Evolutionary conservation across 768 basidiomycete genomes (phyloP).

Genomic region (Hydnum rufescens): DNA sequence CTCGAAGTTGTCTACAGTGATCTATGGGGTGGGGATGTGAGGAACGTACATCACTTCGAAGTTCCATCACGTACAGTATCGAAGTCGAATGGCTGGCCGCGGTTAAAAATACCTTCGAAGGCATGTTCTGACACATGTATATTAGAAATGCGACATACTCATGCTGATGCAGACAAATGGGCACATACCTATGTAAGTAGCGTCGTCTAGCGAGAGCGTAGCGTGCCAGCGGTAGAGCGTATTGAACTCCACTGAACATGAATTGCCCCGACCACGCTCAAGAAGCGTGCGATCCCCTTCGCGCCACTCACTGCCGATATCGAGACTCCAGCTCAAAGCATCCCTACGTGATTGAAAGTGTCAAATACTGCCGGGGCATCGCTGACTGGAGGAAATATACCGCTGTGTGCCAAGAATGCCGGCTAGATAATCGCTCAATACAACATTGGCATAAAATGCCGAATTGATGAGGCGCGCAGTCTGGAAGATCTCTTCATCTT

Average conservation of each 20-base stretch:
- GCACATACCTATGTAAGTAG: conserved; percentile 6
- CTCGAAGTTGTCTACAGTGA: conserved; percentile 2
- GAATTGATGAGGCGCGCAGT: conserved; percentile 60
- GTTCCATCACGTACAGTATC: too few relatives aligned
- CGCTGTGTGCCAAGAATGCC: conserved; percentile 7
- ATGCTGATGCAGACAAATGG: too few relatives aligned
- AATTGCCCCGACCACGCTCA: conserved; percentile 29
- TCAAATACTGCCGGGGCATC: too few relatives aligned
- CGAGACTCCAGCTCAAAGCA: conserved; percentile 2
- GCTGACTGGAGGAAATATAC: too few relatives aligned
- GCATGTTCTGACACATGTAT: too few relatives aligned
- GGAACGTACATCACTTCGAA: too few relatives aligned
- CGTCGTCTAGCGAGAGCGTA: conserved; percentile 8
- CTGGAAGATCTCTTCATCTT: conserved; percentile 58
- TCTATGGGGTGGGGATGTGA: too few relatives aligned
- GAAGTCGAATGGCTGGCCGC: too few relatives aligned
- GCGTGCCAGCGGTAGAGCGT: conserved; percentile 11
- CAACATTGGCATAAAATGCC: conserved; percentile 14
- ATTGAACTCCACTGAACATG: conserved; percentile 12
- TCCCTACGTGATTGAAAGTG: not conserved
- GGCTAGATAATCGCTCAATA: conserved; percentile 12
- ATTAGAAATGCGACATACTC: too few relatives aligned
- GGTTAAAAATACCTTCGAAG: too few relatives aligned
- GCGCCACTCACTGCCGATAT: conserved; percentile 2
- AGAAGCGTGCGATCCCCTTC: conserved; percentile 27